phyloP scores from a whole-genome alignment of 2,329 filamentous ascomycete genomes.

The Fusarium vanettenii region DNA sequence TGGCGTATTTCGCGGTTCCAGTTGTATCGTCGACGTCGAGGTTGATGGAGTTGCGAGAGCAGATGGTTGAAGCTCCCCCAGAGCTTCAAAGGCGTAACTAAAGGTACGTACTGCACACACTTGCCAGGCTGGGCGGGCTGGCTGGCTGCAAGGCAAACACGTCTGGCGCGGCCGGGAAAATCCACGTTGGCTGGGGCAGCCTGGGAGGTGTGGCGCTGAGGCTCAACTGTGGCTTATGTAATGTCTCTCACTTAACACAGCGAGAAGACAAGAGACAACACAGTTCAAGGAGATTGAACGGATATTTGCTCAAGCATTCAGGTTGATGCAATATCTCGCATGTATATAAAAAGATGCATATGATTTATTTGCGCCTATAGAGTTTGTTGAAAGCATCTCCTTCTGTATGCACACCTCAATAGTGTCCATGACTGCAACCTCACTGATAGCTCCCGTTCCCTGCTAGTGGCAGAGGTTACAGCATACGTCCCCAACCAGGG shows the following conservation, averaged over 20 bases:
- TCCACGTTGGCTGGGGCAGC: slow-evolving; percentile 36
- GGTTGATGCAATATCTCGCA: background rate
- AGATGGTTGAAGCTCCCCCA: slow-evolving; percentile 38
- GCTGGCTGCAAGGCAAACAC: slow-evolving; percentile 55
- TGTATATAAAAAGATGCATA: background rate
- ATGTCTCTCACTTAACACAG: background rate
- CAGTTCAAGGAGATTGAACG: background rate
- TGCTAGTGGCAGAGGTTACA: background rate
- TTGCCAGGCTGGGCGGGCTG: background rate
- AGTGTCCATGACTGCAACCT: background rate
- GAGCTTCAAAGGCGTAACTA: slow-evolving; percentile 31
- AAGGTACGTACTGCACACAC: slow-evolving; percentile 35
- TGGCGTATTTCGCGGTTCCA: slow-evolving; percentile 6
- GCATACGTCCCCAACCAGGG: background rate
- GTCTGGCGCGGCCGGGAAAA: slow-evolving; percentile 52
- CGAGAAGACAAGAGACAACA: background rate
- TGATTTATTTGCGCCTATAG: background rate
- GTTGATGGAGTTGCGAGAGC: slow-evolving; percentile 30
- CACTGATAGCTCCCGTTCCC: background rate
- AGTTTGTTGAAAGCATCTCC: background rate
- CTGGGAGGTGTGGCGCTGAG: slow-evolving; percentile 29
- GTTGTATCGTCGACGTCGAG: slow-evolving; percentile 26
- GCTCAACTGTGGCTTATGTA: slow-evolving; percentile 7
- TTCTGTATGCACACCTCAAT: background rate
- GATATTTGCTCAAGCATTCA: background rate